These are phyloP conservation scores for Jimgerdemannia lactiflua DNA, from an alignment of 192 early-diverging fungal species.

Conservation along the genomic window DNA sequence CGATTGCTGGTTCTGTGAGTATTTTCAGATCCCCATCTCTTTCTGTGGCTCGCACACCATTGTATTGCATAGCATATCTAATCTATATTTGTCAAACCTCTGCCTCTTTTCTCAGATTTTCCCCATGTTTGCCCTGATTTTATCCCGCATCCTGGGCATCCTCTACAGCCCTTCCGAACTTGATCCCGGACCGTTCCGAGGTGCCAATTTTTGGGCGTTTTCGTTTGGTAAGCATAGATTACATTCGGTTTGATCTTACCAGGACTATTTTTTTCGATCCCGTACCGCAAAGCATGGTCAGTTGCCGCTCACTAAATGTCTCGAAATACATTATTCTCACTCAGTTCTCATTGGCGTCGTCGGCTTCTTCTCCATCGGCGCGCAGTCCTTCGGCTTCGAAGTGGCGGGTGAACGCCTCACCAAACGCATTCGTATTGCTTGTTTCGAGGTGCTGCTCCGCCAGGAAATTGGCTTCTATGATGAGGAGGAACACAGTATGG, in stretches of 20 bases:
- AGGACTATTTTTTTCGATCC: too few species aligned
- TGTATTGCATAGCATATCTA: too few species aligned
- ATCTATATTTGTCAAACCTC: too few species aligned
- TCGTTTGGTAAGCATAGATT: slow-evolving; percentile 7
- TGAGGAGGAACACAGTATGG: slow-evolving; percentile 64
- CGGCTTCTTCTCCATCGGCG: slow-evolving; percentile 54
- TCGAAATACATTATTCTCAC: too few species aligned
- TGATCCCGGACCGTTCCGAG: slow-evolving; percentile 29
- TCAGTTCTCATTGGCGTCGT: slow-evolving; percentile 56
- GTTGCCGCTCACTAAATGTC: too few species aligned
- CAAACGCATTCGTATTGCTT: slow-evolving; percentile 54
- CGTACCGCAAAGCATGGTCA: too few species aligned
- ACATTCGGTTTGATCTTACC: slow-evolving; percentile 48
- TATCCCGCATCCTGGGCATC: slow-evolving; percentile 41
- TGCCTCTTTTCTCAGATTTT: slow-evolving; percentile 30
- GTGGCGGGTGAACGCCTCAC: slow-evolving; percentile 66
- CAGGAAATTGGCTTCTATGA: slow-evolving; percentile 93
- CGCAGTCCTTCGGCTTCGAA: slow-evolving; percentile 59
- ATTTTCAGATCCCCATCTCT: too few species aligned
- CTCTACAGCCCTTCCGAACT: slow-evolving; percentile 17
- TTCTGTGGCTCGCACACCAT: too few species aligned
- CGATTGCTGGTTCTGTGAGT: slow-evolving; percentile 57
- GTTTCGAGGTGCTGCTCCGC: slow-evolving; percentile 70
- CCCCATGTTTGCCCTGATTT: slow-evolving; percentile 77
- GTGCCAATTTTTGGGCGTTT: slow-evolving; percentile 37